Evolutionary conservation across 1,139 yeast genomes (phyloP), one percentile per base, ranked within the genome.

Genomic region (Starmera stellimalicola): DNA sequence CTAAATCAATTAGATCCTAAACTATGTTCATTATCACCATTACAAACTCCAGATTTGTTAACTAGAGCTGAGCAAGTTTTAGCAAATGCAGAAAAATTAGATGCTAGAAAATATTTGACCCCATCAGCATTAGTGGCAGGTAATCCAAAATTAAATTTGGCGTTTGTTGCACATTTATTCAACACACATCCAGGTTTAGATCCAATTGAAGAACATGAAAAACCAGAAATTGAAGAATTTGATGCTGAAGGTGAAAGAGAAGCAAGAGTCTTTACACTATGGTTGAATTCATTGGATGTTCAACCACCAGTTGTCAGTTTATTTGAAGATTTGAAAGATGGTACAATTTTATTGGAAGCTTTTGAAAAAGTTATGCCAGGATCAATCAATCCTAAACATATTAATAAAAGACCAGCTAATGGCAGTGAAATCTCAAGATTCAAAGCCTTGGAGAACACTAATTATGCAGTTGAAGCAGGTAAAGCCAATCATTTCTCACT

Each of bases 161-260:
- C 98, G 1, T 91, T 91, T 58, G 97, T 91, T 38, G 98, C 98
- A 29, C 94, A 91, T 55, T 68, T 91, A 54, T 91, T 91, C 70
- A 91, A 91, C 63, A 88, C 95, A 5, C 78, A 85, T 52, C 99
- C 99, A 33, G 97, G 98, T 33, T 71, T 91, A 49, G 97, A 87
- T 42, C 97, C 98, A 41, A 74, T 91, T 45, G 94, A 85, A 53
- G 98, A 91, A 59, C 74, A 70, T 40, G 98, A 91, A 57, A 80
- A 77, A 51, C 81, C 83, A 19, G 93, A 80, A 52, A 83, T 88
- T 48, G 82, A 75, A 52, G 98, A 87, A 47, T 91, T 93, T 52
- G 99, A 91, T 57, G 98, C 98, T 14, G 98, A 93, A 63, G 99
- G 99, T 42, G 99, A 91, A 63, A 81, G 98, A 63, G 99, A 91